Base-by-base conservation (phyloP, 75 land plant species). In the Ceratopteris richardii region DNA sequence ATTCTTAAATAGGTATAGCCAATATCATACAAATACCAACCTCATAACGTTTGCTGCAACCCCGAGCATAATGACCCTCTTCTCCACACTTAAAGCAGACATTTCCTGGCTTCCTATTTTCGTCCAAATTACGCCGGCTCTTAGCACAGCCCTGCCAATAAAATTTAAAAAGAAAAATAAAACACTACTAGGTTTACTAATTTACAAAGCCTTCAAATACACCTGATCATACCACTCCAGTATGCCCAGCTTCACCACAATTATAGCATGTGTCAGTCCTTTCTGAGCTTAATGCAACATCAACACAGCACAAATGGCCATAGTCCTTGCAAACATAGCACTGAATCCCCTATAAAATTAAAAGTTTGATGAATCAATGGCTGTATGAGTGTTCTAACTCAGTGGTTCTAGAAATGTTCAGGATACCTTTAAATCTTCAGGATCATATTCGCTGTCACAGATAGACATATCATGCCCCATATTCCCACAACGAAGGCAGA, bases 11-110 rank as follows among this genome's bases (percentile, higher is more conserved):
- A 9, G 6, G 20, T 21, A 48, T 13, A 48, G 42, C 42, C 13
- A 14, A 40, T 40, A 10, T 23, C 14, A 52, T 2, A 52, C 14
- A 26, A 12, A 24, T 11, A 52, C 14, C 16, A 26, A 86, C 90
- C 81, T 80, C 74, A 1, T 56, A 9, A 51, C 62, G 50, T 33
- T 51, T 69, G 23, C 61, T 42, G 63, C 94, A 92, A 51, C 86
- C 94, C 42, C 89, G 81, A 14, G 94, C 93, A 77, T 82, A 82
- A 63, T 92, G 98, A 6, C 98, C 98, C 65, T 67, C 82, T 33
- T 67, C 82, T 40, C 94, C 89, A 70, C 98, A 92, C 54, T 33
- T 88, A 57, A 73, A 92, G 60, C 98, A 88, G 25, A 64, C 56
- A 18, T 51, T 72, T 28, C 62, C 64, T 29, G 73, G 29, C 3